These are phyloP conservation scores for Kandelia obovata DNA, from an alignment of 345 rosid species.

Conservation along the genomic window DNA sequence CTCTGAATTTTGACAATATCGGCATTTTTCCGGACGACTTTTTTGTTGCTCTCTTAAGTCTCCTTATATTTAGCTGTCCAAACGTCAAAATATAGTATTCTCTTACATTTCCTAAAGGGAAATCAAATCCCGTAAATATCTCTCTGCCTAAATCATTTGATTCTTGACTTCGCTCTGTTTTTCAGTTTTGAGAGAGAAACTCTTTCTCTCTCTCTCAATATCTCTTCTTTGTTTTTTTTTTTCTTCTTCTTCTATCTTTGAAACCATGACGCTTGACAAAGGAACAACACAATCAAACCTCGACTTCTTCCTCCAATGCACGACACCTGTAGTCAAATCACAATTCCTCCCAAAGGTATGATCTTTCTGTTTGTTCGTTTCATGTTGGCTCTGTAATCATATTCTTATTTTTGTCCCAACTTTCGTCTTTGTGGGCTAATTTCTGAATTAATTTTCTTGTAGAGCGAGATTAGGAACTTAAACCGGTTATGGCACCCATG, in stretches of 20 bases:
- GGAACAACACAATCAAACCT: constrained; percentile 82
- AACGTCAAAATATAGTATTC: constrained; percentile 53
- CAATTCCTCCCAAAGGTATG: constrained; percentile 83
- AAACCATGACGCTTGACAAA: constrained; percentile 58
- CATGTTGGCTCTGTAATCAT: neutral
- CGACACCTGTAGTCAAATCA: constrained; percentile 73
- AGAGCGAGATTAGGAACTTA: constrained; percentile 81
- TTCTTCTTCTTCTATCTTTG: neutral
- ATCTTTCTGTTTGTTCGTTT: neutral
- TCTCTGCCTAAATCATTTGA: neutral
- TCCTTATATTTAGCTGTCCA: constrained; percentile 58
- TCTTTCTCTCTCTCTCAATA: constrained; percentile 19
- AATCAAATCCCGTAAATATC: constrained; percentile 47
- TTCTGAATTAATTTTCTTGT: constrained; percentile 16
- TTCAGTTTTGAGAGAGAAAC: constrained; percentile 28
- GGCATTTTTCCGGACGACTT: neutral
- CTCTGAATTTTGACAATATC: constrained; percentile 20
- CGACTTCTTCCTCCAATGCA: constrained; percentile 71
- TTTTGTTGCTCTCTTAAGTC: neutral
- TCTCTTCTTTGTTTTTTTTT: neutral
- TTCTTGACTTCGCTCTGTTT: constrained; percentile 21
- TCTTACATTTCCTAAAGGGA: constrained; percentile 20
- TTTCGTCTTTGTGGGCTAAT: neutral
- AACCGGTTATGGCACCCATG: constrained; percentile 89
- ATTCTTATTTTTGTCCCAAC: constrained; percentile 5